Conservation (phyloP, 108 stramenopile genomes). For the Cyclotella cryptica region DNA sequence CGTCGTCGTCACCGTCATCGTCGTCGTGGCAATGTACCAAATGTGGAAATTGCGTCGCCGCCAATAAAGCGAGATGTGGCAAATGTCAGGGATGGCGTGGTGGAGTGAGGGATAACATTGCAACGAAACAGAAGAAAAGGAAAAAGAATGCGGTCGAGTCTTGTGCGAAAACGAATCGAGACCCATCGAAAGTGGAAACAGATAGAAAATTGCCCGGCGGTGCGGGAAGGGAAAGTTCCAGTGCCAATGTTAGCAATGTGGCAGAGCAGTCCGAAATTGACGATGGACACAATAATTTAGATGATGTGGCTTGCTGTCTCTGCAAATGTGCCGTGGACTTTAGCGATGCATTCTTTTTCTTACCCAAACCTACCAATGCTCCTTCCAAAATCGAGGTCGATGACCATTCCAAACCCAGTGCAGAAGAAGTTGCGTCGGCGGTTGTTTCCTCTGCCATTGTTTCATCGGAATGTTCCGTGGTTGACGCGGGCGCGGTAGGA, state of each 20-base stretch:
- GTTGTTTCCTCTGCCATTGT: not conserved
- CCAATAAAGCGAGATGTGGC: not conserved
- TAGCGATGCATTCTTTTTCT: slow-evolving; percentile 71
- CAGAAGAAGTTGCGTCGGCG: not conserved
- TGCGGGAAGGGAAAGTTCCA: not conserved
- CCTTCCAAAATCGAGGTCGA: not conserved
- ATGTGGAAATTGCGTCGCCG: not conserved
- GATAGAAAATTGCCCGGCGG: not conserved
- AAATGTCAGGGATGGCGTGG: slow-evolving; percentile 12
- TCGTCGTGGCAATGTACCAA: not conserved
- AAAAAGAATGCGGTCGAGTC: not conserved
- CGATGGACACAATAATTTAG: slow-evolving; percentile 21
- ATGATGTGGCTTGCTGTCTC: slow-evolving; percentile 72
- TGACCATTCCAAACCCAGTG: not conserved
- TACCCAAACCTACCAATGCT: slow-evolving; percentile 6
- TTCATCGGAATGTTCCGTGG: not conserved
- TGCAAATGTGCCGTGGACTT: slow-evolving; percentile 87
- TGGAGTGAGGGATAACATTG: not conserved
- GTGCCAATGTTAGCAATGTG: not conserved
- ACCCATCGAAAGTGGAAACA: too few species aligned
- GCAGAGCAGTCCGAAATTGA: not conserved
- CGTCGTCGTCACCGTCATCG: too few species aligned
- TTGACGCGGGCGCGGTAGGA: not conserved
- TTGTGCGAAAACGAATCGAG: too few species aligned
- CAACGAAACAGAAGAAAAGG: not conserved